Evolutionary conservation across 1,284 basidiomycete genomes (phyloP).

Genomic region (Leucoagaricus sp.): DNA sequence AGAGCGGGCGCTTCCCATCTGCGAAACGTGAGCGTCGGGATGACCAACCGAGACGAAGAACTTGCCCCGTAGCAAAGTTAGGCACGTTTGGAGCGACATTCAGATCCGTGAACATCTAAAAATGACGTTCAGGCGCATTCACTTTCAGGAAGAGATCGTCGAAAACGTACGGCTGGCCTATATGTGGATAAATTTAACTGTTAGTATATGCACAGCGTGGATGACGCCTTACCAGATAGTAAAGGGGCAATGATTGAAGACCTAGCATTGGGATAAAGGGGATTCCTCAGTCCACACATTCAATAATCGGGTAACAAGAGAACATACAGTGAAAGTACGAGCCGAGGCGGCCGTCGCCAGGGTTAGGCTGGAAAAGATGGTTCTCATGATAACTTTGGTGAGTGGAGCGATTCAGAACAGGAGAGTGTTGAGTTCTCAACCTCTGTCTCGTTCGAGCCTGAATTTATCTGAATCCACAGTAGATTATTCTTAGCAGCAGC

Average conservation of each 20-base stretch:
- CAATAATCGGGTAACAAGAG: not conserved
- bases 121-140: not conserved
- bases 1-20: conserved; percentile 43
- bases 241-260: conserved; percentile 45
- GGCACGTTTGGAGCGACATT: conserved; percentile 41
- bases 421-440: not conserved
- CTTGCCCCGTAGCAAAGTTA: conserved; percentile 37
- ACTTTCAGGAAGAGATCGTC: not conserved
- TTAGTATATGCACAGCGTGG: not conserved
- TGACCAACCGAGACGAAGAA: not conserved
- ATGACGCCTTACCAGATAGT: conserved; percentile 40
- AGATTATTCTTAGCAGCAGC: not conserved
- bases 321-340: conserved; percentile 28
- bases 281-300: not conserved
- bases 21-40: not conserved
- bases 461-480: conserved; percentile 3
- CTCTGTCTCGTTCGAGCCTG: not conserved
- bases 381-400: conserved; percentile 20
- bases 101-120: conserved; percentile 43
- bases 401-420: not conserved
- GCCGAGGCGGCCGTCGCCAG: conserved; percentile 23
- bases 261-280: conserved; percentile 17
- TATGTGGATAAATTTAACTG: not conserved
- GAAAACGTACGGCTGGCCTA: conserved; percentile 18
- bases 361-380: conserved; percentile 15